phyloP scores from a whole-genome alignment of 768 basidiomycete species.

The Agrocybe praecox region DNA sequence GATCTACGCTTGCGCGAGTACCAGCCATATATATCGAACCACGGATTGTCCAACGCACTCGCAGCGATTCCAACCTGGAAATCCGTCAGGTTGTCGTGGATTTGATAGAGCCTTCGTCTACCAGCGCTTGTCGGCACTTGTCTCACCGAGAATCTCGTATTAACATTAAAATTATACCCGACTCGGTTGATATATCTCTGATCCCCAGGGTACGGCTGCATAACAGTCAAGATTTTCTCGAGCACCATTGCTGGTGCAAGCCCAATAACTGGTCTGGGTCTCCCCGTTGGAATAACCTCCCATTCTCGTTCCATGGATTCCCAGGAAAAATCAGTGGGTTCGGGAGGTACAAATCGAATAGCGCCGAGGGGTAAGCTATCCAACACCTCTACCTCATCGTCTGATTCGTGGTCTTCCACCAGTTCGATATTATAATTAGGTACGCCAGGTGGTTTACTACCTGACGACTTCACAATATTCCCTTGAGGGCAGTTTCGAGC shows the following conservation, averaged over 20 bases:
- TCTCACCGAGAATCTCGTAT: neutral
- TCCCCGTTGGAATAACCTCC: neutral
- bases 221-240: neutral
- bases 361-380: conserved; percentile 12
- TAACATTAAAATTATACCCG: neutral
- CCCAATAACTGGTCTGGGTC: neutral
- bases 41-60: no score
- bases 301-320: neutral
- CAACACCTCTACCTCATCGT: conserved; percentile 8
- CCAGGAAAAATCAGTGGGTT: neutral
- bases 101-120: no score
- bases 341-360: neutral
- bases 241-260: neutral
- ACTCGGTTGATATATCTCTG: neutral
- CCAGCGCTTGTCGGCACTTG: no score
- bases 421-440: conserved; percentile 15
- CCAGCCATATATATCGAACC: no score
- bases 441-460: conserved; percentile 23
- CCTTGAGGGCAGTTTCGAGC: conserved; percentile 22
- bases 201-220: neutral
- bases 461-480: conserved; percentile 7
- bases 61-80: no score
- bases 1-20: no score
- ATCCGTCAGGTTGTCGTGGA: no score
- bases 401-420: neutral